Conservation (phyloP, 2,329 filamentous ascomycete genomes). For the Purpureocillium takamizusanense region DNA sequence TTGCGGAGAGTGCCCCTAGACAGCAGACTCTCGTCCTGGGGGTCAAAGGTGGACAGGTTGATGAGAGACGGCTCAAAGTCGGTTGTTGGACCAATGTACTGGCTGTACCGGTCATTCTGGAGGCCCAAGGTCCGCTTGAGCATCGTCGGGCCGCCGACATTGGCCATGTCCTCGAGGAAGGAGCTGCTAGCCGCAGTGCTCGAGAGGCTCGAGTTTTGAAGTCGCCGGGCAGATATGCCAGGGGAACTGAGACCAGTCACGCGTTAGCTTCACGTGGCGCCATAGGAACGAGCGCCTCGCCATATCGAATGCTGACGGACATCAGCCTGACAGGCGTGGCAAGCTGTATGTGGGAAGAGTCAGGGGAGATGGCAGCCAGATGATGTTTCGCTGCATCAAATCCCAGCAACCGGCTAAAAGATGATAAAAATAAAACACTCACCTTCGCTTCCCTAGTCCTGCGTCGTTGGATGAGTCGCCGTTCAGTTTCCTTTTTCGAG, state of each 20-base stretch:
- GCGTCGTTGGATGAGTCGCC: slow-evolving; percentile 49
- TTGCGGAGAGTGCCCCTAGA: slow-evolving; percentile 61
- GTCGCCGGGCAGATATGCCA: slow-evolving; percentile 39
- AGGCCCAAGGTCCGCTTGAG: slow-evolving; percentile 65
- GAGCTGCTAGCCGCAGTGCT: slow-evolving; percentile 54
- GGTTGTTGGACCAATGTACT: slow-evolving; percentile 75
- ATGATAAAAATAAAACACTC: slow-evolving; percentile 24
- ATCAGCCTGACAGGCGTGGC: not conserved
- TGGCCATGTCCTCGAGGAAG: slow-evolving; percentile 61
- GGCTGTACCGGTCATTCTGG: slow-evolving; percentile 69
- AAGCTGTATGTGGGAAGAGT: too few species aligned
- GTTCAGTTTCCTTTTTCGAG: slow-evolving; percentile 71
- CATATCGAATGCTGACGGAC: too few species aligned
- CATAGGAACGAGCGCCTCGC: too few species aligned
- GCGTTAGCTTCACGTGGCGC: slow-evolving; percentile 1
- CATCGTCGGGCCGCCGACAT: slow-evolving; percentile 56
- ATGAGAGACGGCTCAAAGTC: slow-evolving; percentile 80
- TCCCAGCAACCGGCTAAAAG: too few species aligned
- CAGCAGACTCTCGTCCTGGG: slow-evolving; percentile 69
- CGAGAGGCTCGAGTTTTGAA: slow-evolving; percentile 49
- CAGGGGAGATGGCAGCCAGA: too few species aligned
- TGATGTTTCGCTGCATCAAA: too few species aligned
- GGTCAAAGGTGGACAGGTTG: slow-evolving; percentile 71
- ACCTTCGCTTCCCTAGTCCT: slow-evolving; percentile 58
- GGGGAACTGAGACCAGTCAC: slow-evolving; percentile 39